Evolutionary conservation across 768 basidiomycete species (phyloP).

Genomic region (Boletus subparvulus): DNA sequence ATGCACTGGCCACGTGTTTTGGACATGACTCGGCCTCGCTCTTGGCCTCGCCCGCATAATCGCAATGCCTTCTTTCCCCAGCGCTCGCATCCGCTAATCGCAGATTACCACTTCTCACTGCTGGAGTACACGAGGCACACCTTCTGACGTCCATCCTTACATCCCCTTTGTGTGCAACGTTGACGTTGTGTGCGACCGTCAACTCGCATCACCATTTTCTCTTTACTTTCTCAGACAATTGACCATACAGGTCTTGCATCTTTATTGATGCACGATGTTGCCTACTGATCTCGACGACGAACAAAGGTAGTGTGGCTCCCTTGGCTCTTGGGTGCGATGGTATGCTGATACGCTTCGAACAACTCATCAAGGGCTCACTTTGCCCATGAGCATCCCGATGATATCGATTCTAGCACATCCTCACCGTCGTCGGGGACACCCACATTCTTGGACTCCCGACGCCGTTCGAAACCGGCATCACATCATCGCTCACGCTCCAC

Average conservation of each 20-base stretch:
- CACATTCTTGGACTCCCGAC: constrained; percentile 17
- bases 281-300: constrained; percentile 30
- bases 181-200: not conserved
- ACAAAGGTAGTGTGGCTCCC: constrained; percentile 21
- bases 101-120: constrained; percentile 21
- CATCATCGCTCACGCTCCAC: constrained; percentile 27
- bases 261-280: constrained; percentile 24
- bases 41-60: constrained; percentile 10
- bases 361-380: constrained; percentile 19
- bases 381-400: constrained; percentile 29
- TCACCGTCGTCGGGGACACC: constrained; percentile 25
- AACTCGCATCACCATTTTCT: not conserved
- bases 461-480: constrained; percentile 28
- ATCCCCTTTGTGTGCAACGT: constrained; percentile 5
- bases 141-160: constrained; percentile 8
- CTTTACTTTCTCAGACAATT: not conserved
- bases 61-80: constrained; percentile 9
- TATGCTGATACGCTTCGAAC: constrained; percentile 1
- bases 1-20: constrained; percentile 29
- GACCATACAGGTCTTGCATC: constrained; percentile 6
- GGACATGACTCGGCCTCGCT: constrained; percentile 15
- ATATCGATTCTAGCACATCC: constrained; percentile 31
- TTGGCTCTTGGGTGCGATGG: not conserved
- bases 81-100: constrained; percentile 8
- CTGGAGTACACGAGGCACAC: constrained; percentile 29